These are phyloP conservation scores for Coemansia sp. DNA, from an alignment of 192 early-diverging fungal species.

Conservation along the genomic window DNA sequence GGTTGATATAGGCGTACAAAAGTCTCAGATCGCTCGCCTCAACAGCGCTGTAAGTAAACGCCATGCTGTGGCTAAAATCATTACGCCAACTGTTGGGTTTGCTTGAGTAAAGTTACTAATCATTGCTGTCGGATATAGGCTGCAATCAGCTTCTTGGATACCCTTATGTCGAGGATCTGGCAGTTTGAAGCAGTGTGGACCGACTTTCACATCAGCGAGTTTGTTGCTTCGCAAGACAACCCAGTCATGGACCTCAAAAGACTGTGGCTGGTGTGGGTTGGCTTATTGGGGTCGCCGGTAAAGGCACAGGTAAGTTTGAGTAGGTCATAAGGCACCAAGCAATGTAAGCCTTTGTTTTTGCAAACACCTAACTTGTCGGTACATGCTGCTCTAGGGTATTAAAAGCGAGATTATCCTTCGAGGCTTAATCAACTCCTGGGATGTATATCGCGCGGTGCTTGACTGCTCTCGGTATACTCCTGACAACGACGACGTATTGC, in stretches of 20 bases:
- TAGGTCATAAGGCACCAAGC: no score
- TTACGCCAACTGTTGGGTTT: background rate
- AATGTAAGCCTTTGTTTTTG: background rate
- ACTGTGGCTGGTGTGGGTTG: conserved; percentile 43
- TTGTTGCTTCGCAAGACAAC: conserved; percentile 20
- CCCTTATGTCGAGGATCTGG: conserved; percentile 22
- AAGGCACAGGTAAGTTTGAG: conserved; percentile 18
- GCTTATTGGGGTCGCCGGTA: conserved; percentile 33
- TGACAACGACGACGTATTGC: conserved; percentile 42
- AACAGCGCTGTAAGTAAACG: conserved; percentile 26
- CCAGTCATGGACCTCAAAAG: conserved; percentile 13
- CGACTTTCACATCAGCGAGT: conserved; percentile 42
- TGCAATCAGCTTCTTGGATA: conserved; percentile 25
- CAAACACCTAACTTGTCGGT: background rate
- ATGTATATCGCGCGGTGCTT: conserved; percentile 42
- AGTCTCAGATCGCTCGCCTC: conserved; percentile 13
- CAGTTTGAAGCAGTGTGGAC: conserved; percentile 32
- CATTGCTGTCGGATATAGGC: conserved; percentile 19
- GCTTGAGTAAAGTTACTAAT: background rate
- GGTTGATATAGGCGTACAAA: conserved; percentile 9
- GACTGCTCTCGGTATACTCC: conserved; percentile 44
- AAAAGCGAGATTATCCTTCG: conserved; percentile 36
- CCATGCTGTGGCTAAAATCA: background rate
- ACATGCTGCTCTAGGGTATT: background rate
- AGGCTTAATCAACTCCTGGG: conserved; percentile 38